A percentile compares a stretch with the other conserved stretches of the same genome.
Evolutionary conservation across 768 basidiomycete species (phyloP).

Genomic region (Clavaria fumosa): DNA sequence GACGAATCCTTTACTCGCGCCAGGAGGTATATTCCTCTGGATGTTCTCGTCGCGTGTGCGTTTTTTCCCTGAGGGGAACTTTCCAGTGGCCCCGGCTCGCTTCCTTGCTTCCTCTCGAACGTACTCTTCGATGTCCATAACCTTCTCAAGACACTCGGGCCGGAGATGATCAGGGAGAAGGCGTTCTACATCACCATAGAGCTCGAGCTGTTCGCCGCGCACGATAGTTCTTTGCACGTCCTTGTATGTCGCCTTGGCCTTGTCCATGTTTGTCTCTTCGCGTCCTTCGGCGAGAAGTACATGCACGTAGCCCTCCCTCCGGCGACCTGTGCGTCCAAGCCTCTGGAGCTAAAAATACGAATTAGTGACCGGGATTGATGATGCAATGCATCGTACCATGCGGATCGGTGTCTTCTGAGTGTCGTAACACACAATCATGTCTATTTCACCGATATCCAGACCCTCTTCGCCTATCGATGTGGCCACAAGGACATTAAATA

Average conservation of each 20-base stretch:
- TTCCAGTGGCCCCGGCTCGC: constrained; percentile 20
- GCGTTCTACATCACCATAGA: constrained; percentile 85
- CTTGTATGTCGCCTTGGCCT: constrained; percentile 72
- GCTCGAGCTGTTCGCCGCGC: constrained; percentile 72
- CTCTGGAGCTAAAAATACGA: constrained; percentile 64
- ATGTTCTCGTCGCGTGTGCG: constrained; percentile 58
- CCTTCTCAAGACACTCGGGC: constrained; percentile 65
- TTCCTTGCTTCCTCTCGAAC: constrained; percentile 33
- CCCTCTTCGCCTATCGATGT: constrained; percentile 98
- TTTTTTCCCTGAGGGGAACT: constrained; percentile 29
- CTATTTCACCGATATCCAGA: constrained; percentile 94
- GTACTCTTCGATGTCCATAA: constrained; percentile 70
- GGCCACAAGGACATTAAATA: constrained; percentile 84
- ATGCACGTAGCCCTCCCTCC: constrained; percentile 78
- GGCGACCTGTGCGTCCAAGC: constrained; percentile 88
- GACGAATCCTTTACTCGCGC: constrained; percentile 61
- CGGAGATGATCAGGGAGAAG: constrained; percentile 66
- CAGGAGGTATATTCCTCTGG: constrained; percentile 53
- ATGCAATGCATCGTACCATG: constrained; percentile 45
- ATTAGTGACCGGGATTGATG: constrained; percentile 2
- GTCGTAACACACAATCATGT: constrained; percentile 92
- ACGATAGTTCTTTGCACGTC: constrained; percentile 82
- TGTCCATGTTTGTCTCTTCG: constrained; percentile 83
- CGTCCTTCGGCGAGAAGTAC: constrained; percentile 81
- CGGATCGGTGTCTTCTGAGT: constrained; percentile 92